Evolutionary conservation across 148 eudicot species (phyloP), one percentile per base, ranked within the genome.

Genomic region (Fagopyrum esculentum): DNA sequence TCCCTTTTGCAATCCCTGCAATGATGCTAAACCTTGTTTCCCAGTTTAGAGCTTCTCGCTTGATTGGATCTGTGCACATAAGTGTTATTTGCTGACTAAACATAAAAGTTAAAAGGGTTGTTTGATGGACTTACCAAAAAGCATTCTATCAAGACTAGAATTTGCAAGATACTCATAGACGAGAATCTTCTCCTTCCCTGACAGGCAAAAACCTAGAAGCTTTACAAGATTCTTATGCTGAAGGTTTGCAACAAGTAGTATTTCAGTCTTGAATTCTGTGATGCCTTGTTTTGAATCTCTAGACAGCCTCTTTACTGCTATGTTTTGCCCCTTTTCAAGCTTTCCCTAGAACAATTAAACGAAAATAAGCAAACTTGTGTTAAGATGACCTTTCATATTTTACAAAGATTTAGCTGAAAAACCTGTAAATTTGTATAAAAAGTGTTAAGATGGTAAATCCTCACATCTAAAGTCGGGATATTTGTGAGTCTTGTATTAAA

Each of bases 261-360:
- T 78, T 56, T 82, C 81, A 6, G 69, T 78, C 70, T 46, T 79
- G 30, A 83, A 83, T 75, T 83, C 82, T 43, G 45, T 6, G 1
- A 46, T 26, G 6, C 81, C 83, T 17, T 80, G 83, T 6, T 70
- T 60, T 0, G 81, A 81, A 16, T 56, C 63, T 45, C 30, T 7
- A 1, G 86, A 73, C 0, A 83, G 79, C 69, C 85, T 72, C 61
- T 80, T 83, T 6, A 83, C 73, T 4, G 83, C 86, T 59, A 83
- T n/a, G 48, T 54, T 47, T 9, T 64, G 66, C 45, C 83, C 83
- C 43, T 63, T 75, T 2, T 6, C 29, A 16, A 80, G 74, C 43
- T 30, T 83, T 1, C 83, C 83, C 82, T 80, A 51, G 45, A 61
- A 19, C 22, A 9, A 35, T 35, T 35, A 35, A 35, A 35, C 40